Evolutionary conservation across 768 basidiomycete genomes (phyloP), one percentile per base, ranked within the genome.

Genomic region (Ephemerocybe angulata): DNA sequence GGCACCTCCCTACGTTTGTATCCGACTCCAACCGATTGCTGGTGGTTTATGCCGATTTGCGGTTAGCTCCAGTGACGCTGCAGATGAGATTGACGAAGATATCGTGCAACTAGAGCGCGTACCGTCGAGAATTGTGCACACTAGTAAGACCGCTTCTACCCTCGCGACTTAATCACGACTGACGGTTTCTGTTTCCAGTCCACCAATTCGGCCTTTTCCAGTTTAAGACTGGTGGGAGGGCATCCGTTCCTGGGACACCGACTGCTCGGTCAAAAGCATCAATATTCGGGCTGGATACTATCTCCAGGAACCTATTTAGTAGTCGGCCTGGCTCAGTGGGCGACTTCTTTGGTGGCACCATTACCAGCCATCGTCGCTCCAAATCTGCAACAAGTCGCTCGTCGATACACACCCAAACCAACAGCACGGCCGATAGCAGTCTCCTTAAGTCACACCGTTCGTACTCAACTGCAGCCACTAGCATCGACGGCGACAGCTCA

Each of bases 131-230:
- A 83, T 95, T 40, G 78, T 90, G 5, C 84, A 93, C 49, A 94
- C 90, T 3, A 90, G 93, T 95, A 67, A 65, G 85, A 46, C 17
- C 3, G 3, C 35, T 33, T 52, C 40, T 52, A 10, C 10, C 35
- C 46, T 22, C 29, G 29, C 48, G 40, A 21, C 15, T 44, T 41
- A 55, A 19, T 22, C 46, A n/a, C 13, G 51, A 41, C 55, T 42
- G 35, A 49, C 53, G n/a, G n/a, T 46, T 35, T 53, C 29, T 30
- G 22, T 54, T 35, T 21, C 24, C 41, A 94, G 91, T 93, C 53
- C 89, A 94, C 63, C 90, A 90, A 65, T 93, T 85, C 57, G 92
- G 93, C 15, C 72, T 97, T 51, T 96, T 94, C 73, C 87, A 90
- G 65, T 94, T 95, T 70, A 81, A 81, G 27, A 92, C 92, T 0